Conservation (phyloP, 2,329 filamentous ascomycete species). For the Myrmaecium sp. region DNA sequence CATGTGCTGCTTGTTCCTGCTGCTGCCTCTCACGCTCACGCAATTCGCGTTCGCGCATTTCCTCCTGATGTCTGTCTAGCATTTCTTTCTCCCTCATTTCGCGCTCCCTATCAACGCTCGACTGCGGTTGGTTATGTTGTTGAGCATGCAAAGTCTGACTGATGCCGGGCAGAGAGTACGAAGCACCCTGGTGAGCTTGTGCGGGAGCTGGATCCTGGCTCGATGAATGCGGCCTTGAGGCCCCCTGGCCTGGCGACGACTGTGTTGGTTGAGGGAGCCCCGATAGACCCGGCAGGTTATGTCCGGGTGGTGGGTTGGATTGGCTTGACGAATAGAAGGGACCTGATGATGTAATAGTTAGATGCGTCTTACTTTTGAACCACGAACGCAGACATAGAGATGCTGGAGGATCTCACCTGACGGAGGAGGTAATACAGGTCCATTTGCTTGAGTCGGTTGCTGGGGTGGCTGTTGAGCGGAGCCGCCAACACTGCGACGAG, state of each 20-base stretch:
- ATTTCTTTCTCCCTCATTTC: constrained; percentile 33
- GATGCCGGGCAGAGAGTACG: constrained; percentile 27
- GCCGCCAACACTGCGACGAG: constrained; percentile 1
- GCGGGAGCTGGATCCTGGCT: constrained; percentile 14
- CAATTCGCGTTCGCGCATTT: constrained; percentile 40
- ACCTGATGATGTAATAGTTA: no score
- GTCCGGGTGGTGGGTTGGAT: constrained; percentile 16
- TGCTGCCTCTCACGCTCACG: constrained; percentile 53
- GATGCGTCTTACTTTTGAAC: no score
- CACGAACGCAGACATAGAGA: neutral
- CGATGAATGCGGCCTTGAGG: constrained; percentile 18
- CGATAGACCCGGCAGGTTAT: constrained; percentile 27
- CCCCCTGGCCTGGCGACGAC: constrained; percentile 18
- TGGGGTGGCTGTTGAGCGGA: constrained; percentile 15
- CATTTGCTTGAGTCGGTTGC: constrained; percentile 18
- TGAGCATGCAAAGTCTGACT: constrained; percentile 25
- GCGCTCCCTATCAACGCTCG: constrained; percentile 25
- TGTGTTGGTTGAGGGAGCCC: constrained; percentile 29
- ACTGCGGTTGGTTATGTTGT: constrained; percentile 19
- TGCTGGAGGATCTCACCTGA: constrained; percentile 13
- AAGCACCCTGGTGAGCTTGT: constrained; percentile 18
- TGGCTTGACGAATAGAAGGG: constrained; percentile 25
- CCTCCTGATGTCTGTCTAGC: constrained; percentile 18
- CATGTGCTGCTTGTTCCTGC: constrained; percentile 55
- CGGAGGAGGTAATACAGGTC: constrained; percentile 22